Evolutionary conservation across 805 yeast genomes (phyloP), one percentile per base, ranked within the genome.

Genomic region (Candida andamanensis): DNA sequence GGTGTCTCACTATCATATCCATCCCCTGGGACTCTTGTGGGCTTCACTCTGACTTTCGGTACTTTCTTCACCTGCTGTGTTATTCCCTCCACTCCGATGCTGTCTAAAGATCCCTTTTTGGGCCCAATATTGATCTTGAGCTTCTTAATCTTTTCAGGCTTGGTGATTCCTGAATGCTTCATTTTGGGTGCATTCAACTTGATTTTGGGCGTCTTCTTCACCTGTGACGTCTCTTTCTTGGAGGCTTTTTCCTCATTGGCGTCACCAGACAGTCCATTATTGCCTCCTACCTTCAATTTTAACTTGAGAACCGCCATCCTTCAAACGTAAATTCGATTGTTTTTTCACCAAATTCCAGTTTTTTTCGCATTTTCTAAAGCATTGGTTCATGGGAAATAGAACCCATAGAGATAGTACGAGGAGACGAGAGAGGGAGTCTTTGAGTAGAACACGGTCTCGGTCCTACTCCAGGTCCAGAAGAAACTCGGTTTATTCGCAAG

Each of bases 1-100:
- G 96, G 95, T 13, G 95, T 97, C 48, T 90, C 97, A 2, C 95
- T 82, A 51, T 90, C 98, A 56, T 90, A 90, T 1, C 97, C 97
- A 46, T 90, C 96, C 4, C 95, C 95, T 0, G 95, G 92, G 3
- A 80, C 69, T 45, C 95, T 66, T 1, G 75, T 68, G 1, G 79
- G 79, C 40, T 73, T 75, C 23, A 75, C 65, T 40, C 76, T 54
- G 17, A 74, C 70, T 19, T 69, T 60, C 3, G 78, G 76, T 3
- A 67, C 56, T 26, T 26, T 36, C 32, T 37, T 44, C 17, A 24
- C 33, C 15, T 28, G 39, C 19, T 12, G 35, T 17, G 36, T 33
- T 2, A 26, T 29, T 3, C 33, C 33, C 19, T 37, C 37, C 10
- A 28, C 26, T 4, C 32, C 35, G 5, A 27, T 13, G n/a, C 22